Base-by-base conservation (phyloP, 805 yeast species). In the Candida namnaoensis region DNA sequence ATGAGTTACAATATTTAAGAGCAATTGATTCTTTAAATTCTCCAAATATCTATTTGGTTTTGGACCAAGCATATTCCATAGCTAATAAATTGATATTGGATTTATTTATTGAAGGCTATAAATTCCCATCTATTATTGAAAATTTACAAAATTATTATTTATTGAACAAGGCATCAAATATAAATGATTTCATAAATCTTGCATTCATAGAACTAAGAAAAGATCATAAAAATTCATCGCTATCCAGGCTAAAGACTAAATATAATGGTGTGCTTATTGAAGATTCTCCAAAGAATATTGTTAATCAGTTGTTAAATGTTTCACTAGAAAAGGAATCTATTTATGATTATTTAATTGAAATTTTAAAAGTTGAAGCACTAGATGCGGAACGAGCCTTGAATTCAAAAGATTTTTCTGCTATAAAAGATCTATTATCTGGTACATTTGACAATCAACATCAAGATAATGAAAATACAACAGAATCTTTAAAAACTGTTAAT, bases 41-140 rank as follows among this genome's bases (percentile, higher is more conserved):
- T 25, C 54, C 69, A 0, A 72, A 73, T 47, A 61, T 90, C 25
- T 69, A 72, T 36, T 56, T 78, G 24, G 74, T 72, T 37, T 67
- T 91, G 14, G 69, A 77, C 38, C 67, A 70, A 23, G 82, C 85
- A 34, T 87, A 83, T 50, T 52, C 64, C 9, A 65, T 82, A 35
- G 88, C 97, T 0, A 90, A 88, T 56, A 62, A 61, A 28, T 54
- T 77, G 23, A 65, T 88, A 15, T 57, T 81, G 44, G 66, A 71
- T 33, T 58, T 90, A 36, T 65, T 85, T 28, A 69, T 75, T 42
- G 65, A 72, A 12, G 88, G 91, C 0, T 85, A 74, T 50, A 62
- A 75, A 30, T 65, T 91, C 14, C 48, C 54, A 0, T 56, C 54
- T 1, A 60, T 84, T 40, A 49, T 88, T 3, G 49, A 55, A 5